Conservation (phyloP, 176 grass and related monocot genomes). For the Puya raimondii region DNA sequence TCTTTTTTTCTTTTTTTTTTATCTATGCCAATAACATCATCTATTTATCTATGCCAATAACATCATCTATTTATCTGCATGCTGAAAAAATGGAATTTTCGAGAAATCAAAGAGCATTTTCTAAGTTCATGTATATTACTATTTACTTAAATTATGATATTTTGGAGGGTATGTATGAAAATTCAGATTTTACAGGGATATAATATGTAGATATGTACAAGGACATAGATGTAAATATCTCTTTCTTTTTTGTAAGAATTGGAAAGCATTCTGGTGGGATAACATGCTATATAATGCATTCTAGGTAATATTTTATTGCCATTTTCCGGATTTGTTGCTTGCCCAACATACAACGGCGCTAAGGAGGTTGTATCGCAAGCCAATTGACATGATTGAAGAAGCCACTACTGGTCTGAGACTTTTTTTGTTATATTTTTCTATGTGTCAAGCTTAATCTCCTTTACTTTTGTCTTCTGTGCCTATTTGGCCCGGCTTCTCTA, state of each 20-base stretch:
- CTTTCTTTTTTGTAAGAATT: neutral
- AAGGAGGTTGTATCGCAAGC: slow-evolving; percentile 69
- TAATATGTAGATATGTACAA: too few relatives aligned
- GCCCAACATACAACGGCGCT: slow-evolving; percentile 79
- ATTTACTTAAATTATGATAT: too few relatives aligned
- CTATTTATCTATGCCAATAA: too few relatives aligned
- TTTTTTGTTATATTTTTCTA: neutral
- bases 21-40: too few relatives aligned
- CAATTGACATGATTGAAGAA: slow-evolving; percentile 86
- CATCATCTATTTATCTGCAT: too few relatives aligned
- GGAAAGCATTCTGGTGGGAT: neutral
- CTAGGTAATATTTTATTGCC: slow-evolving; percentile 50
- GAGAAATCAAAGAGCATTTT: too few relatives aligned
- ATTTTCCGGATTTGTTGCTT: slow-evolving; percentile 92
- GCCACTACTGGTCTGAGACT: slow-evolving; percentile 56
- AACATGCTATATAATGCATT: neutral
- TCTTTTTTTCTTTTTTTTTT: neutral
- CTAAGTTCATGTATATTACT: too few relatives aligned
- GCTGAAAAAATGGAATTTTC: too few relatives aligned
- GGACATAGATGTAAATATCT: neutral
- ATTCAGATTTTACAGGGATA: too few relatives aligned
- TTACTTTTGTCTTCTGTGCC: neutral
- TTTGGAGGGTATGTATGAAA: too few relatives aligned
- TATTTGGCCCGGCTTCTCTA: too few relatives aligned
- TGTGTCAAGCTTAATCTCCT: neutral